Percentiles rank a stretch among this genome's conserved stretches.
These are phyloP conservation scores for Annulohypoxylon moriforme DNA, from an alignment of 495 filamentous ascomycete genomes.

Conservation along the genomic window DNA sequence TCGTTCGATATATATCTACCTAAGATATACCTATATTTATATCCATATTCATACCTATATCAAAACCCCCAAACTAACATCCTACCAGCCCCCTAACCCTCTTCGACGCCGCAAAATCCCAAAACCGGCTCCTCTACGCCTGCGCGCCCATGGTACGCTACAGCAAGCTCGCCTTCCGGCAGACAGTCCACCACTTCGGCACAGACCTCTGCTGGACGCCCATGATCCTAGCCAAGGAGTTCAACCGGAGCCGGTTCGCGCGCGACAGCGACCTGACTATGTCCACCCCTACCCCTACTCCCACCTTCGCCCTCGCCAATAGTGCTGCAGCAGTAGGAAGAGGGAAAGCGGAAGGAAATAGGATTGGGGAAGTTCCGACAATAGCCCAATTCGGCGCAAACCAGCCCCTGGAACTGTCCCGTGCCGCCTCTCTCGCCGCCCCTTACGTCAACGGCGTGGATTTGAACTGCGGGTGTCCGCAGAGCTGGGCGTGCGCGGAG, in stretches of 20 bases:
- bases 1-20: no score
- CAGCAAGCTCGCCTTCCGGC: conserved; percentile 73
- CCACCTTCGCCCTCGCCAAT: background rate
- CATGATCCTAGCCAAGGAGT: conserved; percentile 79
- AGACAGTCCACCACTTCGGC: conserved; percentile 67
- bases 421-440: conserved; percentile 68
- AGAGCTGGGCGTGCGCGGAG: conserved; percentile 73
- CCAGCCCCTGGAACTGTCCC: conserved; percentile 65
- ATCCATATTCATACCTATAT: background rate
- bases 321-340: no score
- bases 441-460: conserved; percentile 72
- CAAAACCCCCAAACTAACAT: conserved; percentile 20
- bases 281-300: conserved; percentile 6
- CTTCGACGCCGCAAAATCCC: conserved; percentile 64
- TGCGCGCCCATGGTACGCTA: conserved; percentile 78
- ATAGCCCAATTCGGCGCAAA: conserved; percentile 73
- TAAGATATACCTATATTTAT: background rate
- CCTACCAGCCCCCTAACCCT: conserved; percentile 65
- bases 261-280: conserved; percentile 66
- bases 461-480: conserved; percentile 76
- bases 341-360: background rate
- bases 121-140: conserved; percentile 65
- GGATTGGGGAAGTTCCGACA: conserved; percentile 58
- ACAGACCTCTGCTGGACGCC: conserved; percentile 75
- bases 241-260: conserved; percentile 68